Base-by-base conservation (phyloP, 192 early-diverging fungal genomes). In the Backusella sp. region DNA sequence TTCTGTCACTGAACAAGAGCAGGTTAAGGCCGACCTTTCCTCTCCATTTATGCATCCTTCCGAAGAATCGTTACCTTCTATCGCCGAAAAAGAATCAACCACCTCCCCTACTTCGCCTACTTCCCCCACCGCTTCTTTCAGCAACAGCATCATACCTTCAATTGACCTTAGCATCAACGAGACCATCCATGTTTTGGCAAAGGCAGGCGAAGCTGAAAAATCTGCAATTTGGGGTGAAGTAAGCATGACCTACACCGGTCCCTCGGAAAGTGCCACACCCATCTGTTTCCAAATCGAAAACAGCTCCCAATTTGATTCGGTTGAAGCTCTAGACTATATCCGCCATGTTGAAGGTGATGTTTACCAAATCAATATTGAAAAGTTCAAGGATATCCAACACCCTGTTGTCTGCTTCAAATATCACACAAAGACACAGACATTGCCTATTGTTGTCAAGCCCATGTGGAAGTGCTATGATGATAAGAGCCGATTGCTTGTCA, bases 381-480 rank as follows among this genome's bases (percentile, higher is more conserved):
- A 77, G 35, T 75, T 87, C 34, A 67, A 76, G 7, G 52, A 75
- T 2, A 71, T 41, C 28, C 26, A 73, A 3, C 15, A 36, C 35
- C 19, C 28, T 30, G 62, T 77, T 8, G 11, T 74, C 21, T 72
- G 76, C 42, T 32, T 81, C 1, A 81, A 77, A 62, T 81, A 81
- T n/a, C 72, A 70, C 41, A 44, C 71, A 8, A 73, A 74, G 74
- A 66, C 23, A 26, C 30, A 73, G 72, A 59, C 42, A 19, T 28
- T 70, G 68, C 74, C 88, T 36, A 12, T 83, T 66, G 75, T 72
- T 65, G 73, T 80, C 56, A 53, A 78, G 76, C 87, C 87, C 3
- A 76, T 84, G 6, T 90, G 88, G 88, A 90, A 88, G 73, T 86
- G 82, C 37, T 87, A 90, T 73, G 71, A 80, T 4, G 79, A 85